Percentiles rank a stretch among this genome's conserved stretches.
Conservation (phyloP, 352 stramenopile genomes). For the Pythium utonaiense region DNA sequence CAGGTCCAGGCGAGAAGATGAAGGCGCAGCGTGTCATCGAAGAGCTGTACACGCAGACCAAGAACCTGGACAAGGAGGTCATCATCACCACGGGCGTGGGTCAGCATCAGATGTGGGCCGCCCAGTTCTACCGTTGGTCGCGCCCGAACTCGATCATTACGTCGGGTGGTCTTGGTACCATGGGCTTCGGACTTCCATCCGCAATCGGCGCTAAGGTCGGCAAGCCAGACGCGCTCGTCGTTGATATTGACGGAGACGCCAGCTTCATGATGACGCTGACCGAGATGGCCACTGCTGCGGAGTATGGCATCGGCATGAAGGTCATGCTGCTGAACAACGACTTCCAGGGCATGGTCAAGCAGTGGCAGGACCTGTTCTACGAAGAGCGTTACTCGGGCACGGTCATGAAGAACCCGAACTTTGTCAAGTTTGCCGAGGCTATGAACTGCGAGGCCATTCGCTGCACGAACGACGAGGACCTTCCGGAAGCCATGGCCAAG, state of each 20-base stretch:
- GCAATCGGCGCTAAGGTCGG: conserved; percentile 94
- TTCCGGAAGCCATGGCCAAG: conserved; percentile 89
- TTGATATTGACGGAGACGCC: conserved; percentile 95
- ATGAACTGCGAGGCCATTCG: conserved; percentile 93
- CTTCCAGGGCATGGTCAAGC: conserved; percentile 97
- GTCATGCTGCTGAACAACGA: conserved; percentile 96
- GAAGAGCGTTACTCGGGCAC: conserved; percentile 91
- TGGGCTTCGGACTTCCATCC: conserved; percentile 93
- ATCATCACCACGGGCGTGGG: conserved; percentile 95
- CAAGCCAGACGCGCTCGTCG: conserved; percentile 74
- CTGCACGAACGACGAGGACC: conserved; percentile 84
- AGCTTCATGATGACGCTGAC: conserved; percentile 97
- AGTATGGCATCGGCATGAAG: conserved; percentile 94
- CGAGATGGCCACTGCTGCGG: conserved; percentile 93
- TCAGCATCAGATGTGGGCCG: conserved; percentile 96
- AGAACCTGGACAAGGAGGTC: conserved; percentile 80
- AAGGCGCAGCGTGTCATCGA: conserved; percentile 93
- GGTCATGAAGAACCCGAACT: conserved; percentile 92
- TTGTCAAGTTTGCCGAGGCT: conserved; percentile 89
- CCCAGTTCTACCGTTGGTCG: conserved; percentile 96
- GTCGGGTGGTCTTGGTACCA: conserved; percentile 92
- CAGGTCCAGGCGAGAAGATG: conserved; percentile 69
- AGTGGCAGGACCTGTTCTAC: conserved; percentile 97
- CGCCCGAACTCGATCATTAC: conserved; percentile 92
- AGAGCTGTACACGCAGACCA: conserved; percentile 93